These are phyloP conservation scores for Toxicodendron radicans DNA, from an alignment of 345 rosid species.

Conservation along the genomic window DNA sequence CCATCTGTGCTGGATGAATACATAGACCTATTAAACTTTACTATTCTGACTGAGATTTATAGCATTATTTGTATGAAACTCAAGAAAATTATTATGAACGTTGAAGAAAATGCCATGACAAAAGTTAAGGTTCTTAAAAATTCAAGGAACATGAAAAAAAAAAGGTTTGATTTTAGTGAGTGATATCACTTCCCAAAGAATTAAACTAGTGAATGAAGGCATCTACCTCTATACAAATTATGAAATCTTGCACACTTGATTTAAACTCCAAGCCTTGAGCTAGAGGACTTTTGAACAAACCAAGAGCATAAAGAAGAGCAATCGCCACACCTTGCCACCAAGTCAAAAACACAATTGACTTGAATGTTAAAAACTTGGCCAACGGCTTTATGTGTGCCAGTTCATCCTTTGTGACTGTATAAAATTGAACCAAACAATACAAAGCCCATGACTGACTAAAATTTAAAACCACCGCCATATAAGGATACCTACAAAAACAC, in stretches of 20 bases:
- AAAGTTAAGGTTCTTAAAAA: background rate
- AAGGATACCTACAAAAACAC: constrained; percentile 77
- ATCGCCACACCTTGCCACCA: constrained; percentile 99
- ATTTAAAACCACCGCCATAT: constrained; percentile 93
- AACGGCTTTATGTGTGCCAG: constrained; percentile 90
- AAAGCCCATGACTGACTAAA: constrained; percentile 99
- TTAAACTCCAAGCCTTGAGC: constrained; percentile 85
- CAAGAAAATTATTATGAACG: background rate
- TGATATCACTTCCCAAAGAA: constrained; percentile 9
- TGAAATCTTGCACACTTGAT: constrained; percentile 94
- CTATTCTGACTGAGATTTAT: constrained; percentile 17
- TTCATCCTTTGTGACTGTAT: constrained; percentile 82
- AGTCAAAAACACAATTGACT: constrained; percentile 94
- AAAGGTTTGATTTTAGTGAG: constrained; percentile 4
- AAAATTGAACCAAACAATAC: constrained; percentile 95
- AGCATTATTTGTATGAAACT: background rate
- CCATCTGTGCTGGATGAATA: constrained; percentile 91
- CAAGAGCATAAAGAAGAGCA: constrained; percentile 79
- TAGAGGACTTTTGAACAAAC: constrained; percentile 77
- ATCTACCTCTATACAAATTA: constrained; percentile 96
- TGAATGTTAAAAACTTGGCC: constrained; percentile 88
- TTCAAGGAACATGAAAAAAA: background rate
- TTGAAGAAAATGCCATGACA: background rate
- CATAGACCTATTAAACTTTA: constrained; percentile 39
- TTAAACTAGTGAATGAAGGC: constrained; percentile 12